Conservation (phyloP, 73 alveolate species). For the Uronychia setigera region DNA sequence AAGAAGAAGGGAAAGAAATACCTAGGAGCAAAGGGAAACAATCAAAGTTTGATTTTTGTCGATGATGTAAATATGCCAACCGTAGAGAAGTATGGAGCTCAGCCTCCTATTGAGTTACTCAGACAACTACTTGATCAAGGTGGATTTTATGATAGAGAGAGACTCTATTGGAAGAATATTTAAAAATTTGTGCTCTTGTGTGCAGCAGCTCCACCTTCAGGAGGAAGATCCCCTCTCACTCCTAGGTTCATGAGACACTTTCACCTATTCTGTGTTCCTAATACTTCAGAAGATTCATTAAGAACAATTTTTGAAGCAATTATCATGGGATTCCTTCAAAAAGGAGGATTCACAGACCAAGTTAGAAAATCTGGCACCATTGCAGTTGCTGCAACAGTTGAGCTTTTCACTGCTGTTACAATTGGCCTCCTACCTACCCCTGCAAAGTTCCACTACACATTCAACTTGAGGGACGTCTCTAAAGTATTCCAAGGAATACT, state of each 20-base stretch:
- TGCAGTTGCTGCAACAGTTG: conserved; percentile 92
- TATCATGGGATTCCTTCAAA: conserved; percentile 81
- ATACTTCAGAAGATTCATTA: conserved; percentile 90
- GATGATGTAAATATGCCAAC: conserved; percentile 99
- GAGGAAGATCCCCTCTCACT: conserved; percentile 95
- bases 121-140: conserved; percentile 90
- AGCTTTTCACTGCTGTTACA: conserved; percentile 82
- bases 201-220: conserved; percentile 98
- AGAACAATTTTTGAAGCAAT: conserved; percentile 89
- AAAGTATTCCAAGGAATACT: conserved; percentile 91
- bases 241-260: conserved; percentile 96
- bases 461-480: conserved; percentile 95
- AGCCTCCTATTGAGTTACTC: conserved; percentile 96
- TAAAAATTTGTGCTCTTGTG: conserved; percentile 85
- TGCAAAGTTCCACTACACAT: conserved; percentile 96
- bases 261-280: conserved; percentile 89
- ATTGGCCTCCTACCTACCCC: conserved; percentile 91
- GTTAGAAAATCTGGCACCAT: conserved; percentile 80
- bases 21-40: conserved; percentile 90
- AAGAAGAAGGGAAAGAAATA: conserved; percentile 87
- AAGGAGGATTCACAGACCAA: conserved; percentile 74
- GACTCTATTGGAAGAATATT: conserved; percentile 87
- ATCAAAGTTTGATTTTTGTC: conserved; percentile 84
- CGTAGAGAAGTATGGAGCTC: conserved; percentile 96
- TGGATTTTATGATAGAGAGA: conserved; percentile 95